Evolutionary conservation across 2,329 filamentous ascomycete genomes (phyloP), one percentile per base, ranked within the genome.

Genomic region (Pseudocercospora cruenta): DNA sequence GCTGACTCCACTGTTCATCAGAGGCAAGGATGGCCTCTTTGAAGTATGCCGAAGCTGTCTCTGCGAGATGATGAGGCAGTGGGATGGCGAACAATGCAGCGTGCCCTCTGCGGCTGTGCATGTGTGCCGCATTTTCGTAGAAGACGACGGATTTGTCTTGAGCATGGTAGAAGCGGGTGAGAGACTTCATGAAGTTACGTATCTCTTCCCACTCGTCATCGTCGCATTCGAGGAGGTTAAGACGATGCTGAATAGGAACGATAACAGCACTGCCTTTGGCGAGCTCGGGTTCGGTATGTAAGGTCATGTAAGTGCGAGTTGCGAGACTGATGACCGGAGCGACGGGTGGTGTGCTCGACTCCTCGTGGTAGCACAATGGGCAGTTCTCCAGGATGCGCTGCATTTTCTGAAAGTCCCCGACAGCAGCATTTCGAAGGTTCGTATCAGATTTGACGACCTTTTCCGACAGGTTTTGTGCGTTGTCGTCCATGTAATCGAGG

Each of bases 191-290:
- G 77, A 99, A 99, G 78, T 99, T 99, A 70, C 95, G 91, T 5
- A 99, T 90, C 80, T 99, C 95, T 77, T 99, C 95, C 96, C 96
- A 99, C 78, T 99, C 95, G 76, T 99, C 95, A 75, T 99, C 94
- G 78, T 98, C 94, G 78, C 95, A 99, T 79, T 97, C 94, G n/a
- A 99, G 83, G 0, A 99, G 87, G 77, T 98, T 99, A 24, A 85
- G 88, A 60, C 90, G 90, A 77, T 99, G 95, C 72, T 93, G 88
- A 22, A 95, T 88, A 5, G 95, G 95, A 2, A 94, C 93, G 68
- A 99, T 95, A 64, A 95, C 90, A 6, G 94, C 92, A 58, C 93
- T 91, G 54, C 92, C 92, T 58, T 91, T 86, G 71, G 87, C 91
- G 51, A 99, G 82, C 76, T 98, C 94, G 0, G 95, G 96, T 72